Percentiles rank a stretch among this genome's conserved stretches.
Evolutionary conservation across 2,329 filamentous ascomycete genomes (phyloP).

Genomic region (Paecilomyces dactylethromorphus): DNA sequence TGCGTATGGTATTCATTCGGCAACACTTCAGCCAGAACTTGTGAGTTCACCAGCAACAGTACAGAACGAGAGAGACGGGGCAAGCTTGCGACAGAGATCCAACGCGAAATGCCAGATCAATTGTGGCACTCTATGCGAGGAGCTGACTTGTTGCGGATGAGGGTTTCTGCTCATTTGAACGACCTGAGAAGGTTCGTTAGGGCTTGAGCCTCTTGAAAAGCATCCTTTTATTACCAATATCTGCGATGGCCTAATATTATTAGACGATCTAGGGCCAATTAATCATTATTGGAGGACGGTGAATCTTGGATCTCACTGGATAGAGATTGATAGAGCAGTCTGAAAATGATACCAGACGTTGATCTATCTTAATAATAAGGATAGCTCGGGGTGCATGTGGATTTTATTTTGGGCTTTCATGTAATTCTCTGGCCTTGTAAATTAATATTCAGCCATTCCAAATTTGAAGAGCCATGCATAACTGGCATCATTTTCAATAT

Average conservation of each 20-base stretch:
- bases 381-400: too few relatives aligned
- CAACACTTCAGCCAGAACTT: conserved; percentile 63
- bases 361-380: too few relatives aligned
- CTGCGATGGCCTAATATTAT: neutral
- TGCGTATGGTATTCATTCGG: conserved; percentile 66
- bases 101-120: conserved; percentile 45
- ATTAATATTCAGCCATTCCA: too few relatives aligned
- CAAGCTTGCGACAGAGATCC: conserved; percentile 17
- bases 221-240: neutral
- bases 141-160: conserved; percentile 46
- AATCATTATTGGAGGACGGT: too few relatives aligned
- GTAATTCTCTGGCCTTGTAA: too few relatives aligned
- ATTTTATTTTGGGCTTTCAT: too few relatives aligned
- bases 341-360: too few relatives aligned
- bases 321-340: too few relatives aligned
- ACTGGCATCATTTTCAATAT: too few relatives aligned
- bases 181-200: neutral
- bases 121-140: conserved; percentile 47
- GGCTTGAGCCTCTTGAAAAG: neutral
- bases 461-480: too few relatives aligned
- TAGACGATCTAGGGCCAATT: neutral
- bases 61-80: conserved; percentile 12
- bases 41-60: conserved; percentile 9
- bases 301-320: too few relatives aligned
- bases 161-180: neutral